Base-by-base conservation (phyloP, 495 filamentous ascomycete genomes). In the Neurospora hispaniola region DNA sequence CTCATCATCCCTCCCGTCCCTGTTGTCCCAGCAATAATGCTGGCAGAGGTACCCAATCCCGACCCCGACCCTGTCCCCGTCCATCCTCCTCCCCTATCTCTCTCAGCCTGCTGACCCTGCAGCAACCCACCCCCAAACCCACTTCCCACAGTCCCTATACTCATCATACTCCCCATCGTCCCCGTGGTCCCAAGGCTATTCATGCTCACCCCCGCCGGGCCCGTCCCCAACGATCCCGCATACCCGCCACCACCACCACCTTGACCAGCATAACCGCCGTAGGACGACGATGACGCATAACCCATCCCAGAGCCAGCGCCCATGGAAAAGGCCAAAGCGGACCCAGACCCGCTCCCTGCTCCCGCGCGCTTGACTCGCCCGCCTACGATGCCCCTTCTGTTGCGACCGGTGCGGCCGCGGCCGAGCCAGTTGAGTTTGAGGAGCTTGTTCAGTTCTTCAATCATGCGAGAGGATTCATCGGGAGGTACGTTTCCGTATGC, bases 401-500 rank as follows among this genome's bases (percentile, higher is more conserved):
- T 94, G 74, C 96, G 86, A 4, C 96, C 96, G 69, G 93, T 97
- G 44, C 96, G 84, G 0, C 96, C 95, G 18, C 96, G 85, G 0
- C 94, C 94, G 27, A 99, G 86, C 96, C 96, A 99, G 82, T 99
- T 99, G 75, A 96, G 86, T 81, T 98, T 99, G 72, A 99, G 85
- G 68, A 92, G 88, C 76, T 92, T 92, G 59, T 90, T 90, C 72
- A 99, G 84, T 75, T 93, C 86, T 72, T 97, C 93, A 77, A 98
- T 91, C 82, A 89, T 91, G 69, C 86, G 88, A 81, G 96, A 94
- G 0, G 86, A 80, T n/a, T 90, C 88, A 75, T 96, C 93, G 6
- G 86, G 31, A 12, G 43, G 43, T 39, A n/a, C 41, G 2, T 11
- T 44, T 59, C 20, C 48, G 48, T 59, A 27, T 14, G 11, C 48